A percentile compares a stretch with the other conserved stretches of the same genome.
Conservation (phyloP, 2,329 filamentous ascomycete species). For the Acrocalymma vagum region DNA sequence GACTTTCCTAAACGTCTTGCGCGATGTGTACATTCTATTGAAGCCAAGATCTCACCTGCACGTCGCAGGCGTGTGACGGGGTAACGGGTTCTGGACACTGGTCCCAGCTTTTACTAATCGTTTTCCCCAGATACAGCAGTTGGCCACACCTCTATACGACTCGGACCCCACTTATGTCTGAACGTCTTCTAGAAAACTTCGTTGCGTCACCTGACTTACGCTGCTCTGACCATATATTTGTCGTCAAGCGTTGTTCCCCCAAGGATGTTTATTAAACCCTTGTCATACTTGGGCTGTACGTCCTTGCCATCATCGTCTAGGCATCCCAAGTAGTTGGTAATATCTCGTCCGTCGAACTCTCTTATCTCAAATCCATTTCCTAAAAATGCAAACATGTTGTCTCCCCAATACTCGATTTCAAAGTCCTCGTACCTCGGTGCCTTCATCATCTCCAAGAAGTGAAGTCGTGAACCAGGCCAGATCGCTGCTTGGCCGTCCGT, state of each 20-base stretch:
- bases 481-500: slow-evolving; percentile 30
- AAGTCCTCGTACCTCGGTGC: slow-evolving; percentile 29
- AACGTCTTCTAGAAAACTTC: no score
- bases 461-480: slow-evolving; percentile 29
- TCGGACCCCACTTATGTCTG: no score
- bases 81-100: no score
- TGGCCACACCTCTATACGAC: no score
- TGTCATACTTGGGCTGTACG: slow-evolving; percentile 52
- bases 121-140: no score
- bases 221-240: slow-evolving; percentile 31
- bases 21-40: no score
- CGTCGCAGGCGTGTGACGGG: no score
- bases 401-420: slow-evolving; percentile 25
- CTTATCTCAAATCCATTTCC: slow-evolving; percentile 51
- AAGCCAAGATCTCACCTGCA: no score
- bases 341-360: slow-evolving; percentile 57
- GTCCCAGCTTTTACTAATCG: no score
- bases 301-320: slow-evolving; percentile 48
- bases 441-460: slow-evolving; percentile 33
- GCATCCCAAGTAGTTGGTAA: slow-evolving; percentile 55
- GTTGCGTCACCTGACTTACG: background rate
- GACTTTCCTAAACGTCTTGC: no score
- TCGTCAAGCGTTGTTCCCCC: slow-evolving; percentile 44
- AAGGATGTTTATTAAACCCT: slow-evolving; percentile 47
- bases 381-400: slow-evolving; percentile 31